phyloP scores from a whole-genome alignment of 495 filamentous ascomycete species.

The Terfezia claveryi region DNA sequence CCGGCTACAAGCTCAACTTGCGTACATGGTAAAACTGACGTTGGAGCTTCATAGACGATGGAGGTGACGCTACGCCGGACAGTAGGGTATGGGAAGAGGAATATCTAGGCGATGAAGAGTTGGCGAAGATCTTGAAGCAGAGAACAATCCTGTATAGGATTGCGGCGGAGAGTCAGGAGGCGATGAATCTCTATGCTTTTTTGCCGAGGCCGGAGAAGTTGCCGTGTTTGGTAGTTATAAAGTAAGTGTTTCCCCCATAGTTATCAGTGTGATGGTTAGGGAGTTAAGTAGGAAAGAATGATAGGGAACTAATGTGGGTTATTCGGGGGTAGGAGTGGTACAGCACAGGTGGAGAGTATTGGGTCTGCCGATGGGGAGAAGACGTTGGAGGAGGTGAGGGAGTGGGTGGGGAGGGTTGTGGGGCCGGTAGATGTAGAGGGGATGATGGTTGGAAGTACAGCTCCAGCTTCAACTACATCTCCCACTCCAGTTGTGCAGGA shows the following conservation, averaged over 20 bases:
- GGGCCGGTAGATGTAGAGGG: constrained; percentile 7
- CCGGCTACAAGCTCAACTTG: constrained; percentile 7
- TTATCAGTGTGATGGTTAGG: constrained; percentile 12
- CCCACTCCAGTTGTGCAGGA: background rate
- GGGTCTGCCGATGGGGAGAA: constrained; percentile 7
- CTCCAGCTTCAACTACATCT: background rate
- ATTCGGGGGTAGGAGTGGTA: background rate
- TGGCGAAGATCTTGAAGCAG: constrained; percentile 32
- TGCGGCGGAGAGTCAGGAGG: constrained; percentile 48
- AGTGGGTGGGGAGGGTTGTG: constrained; percentile 5
- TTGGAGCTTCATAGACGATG: constrained; percentile 1
- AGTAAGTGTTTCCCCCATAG: constrained; percentile 25
- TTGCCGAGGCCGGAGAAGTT: constrained; percentile 44
- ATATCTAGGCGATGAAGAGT: constrained; percentile 40
- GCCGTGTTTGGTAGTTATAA: constrained; percentile 57
- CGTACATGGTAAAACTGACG: too few species aligned
- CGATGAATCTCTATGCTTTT: constrained; percentile 55
- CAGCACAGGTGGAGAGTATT: constrained; percentile 13
- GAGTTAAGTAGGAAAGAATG: background rate
- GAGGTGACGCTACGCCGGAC: constrained; percentile 32
- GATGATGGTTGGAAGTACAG: constrained; percentile 3
- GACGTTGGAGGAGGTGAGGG: constrained; percentile 12
- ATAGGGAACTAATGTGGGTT: background rate
- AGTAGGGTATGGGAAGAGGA: constrained; percentile 54
- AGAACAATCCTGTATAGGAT: constrained; percentile 48